These are phyloP conservation scores for Acer yangbiense DNA, from an alignment of 345 rosid species.

Conservation along the genomic window DNA sequence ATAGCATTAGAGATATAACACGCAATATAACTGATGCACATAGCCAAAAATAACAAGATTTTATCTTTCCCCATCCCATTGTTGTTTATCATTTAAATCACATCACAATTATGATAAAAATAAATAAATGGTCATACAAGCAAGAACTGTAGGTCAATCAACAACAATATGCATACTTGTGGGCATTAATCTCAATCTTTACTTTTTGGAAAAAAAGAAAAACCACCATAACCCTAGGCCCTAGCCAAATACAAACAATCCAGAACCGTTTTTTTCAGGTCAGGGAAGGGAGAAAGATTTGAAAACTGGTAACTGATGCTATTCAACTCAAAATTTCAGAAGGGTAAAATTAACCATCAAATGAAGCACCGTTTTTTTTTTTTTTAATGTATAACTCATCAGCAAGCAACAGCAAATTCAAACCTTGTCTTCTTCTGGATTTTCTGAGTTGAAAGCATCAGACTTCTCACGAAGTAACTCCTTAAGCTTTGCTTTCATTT, in stretches of 20 bases:
- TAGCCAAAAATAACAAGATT: neutral
- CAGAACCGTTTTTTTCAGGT: neutral
- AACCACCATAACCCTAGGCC: neutral
- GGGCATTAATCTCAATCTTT: neutral
- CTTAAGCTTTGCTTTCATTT: conserved; percentile 73
- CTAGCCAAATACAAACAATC: neutral
- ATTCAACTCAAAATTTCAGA: neutral
- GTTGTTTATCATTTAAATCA: neutral
- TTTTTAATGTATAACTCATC: neutral
- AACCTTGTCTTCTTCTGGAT: conserved; percentile 81
- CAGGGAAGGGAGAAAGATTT: neutral
- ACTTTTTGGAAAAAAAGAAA: neutral
- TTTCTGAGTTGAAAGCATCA: conserved; percentile 67
- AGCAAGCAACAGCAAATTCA: neutral
- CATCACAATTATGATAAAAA: neutral
- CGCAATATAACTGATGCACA: neutral
- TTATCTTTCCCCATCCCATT: neutral
- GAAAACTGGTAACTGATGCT: neutral
- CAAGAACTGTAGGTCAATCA: neutral
- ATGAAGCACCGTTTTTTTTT: neutral
- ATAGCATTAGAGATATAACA: conserved; percentile 10
- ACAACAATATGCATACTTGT: neutral
- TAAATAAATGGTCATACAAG: neutral
- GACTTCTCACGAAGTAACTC: conserved; percentile 62
- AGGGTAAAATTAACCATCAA: neutral